Percentiles rank a stretch among this genome's conserved stretches.
Conservation (phyloP, 169 alveolate species). For the Perkinsus marinus region DNA sequence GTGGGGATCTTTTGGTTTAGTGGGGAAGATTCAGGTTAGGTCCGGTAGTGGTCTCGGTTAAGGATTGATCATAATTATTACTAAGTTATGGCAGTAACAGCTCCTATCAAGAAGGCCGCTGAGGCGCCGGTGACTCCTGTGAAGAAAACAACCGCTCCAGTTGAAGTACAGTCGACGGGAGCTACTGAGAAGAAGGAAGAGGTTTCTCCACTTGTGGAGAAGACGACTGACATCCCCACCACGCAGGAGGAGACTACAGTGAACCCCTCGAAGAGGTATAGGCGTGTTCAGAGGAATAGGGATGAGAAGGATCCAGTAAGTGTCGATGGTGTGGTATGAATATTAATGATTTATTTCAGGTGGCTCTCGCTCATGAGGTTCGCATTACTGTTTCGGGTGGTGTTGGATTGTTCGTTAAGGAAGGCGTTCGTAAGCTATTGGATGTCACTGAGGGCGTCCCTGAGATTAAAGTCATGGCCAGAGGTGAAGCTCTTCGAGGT, state of each 20-base stretch:
- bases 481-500: background rate
- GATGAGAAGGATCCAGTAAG: background rate
- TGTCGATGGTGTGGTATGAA: background rate
- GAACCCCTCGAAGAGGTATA: background rate
- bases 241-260: background rate
- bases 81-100: background rate
- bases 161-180: background rate
- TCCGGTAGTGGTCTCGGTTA: background rate
- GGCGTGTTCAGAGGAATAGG: background rate
- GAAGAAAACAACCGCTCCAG: background rate
- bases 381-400: background rate
- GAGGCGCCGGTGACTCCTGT: background rate
- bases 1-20: background rate
- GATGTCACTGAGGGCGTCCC: background rate
- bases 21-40: too few relatives aligned
- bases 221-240: background rate
- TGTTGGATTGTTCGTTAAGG: background rate
- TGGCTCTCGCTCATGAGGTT: background rate
- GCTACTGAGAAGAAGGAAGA: background rate
- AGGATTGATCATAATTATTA: background rate
- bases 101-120: background rate
- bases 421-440: background rate
- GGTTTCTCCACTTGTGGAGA: background rate
- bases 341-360: background rate
- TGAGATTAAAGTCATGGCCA: background rate